Conservation (phyloP, 352 stramenopile genomes). For the Pythium phragmitis region DNA sequence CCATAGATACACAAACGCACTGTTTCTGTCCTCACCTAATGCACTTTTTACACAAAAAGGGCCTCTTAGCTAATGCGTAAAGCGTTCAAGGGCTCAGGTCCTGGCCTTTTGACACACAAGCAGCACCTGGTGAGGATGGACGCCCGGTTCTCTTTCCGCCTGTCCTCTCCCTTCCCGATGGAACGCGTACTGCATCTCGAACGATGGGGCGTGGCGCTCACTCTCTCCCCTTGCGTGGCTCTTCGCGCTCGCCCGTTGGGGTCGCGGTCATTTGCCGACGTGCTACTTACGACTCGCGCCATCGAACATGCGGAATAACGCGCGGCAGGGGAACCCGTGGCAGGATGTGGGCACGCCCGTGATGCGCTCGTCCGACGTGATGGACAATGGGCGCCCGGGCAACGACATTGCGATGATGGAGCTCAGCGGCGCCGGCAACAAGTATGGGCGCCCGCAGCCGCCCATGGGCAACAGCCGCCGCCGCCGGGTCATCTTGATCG, state of each 20-base stretch:
- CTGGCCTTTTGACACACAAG: neutral
- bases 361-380: slow-evolving; percentile 13
- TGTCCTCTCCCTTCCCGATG: neutral
- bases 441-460: slow-evolving; percentile 7
- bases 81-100: neutral
- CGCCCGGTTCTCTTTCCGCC: neutral
- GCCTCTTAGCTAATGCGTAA: neutral
- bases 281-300: neutral
- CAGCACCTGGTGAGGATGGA: too few relatives aligned
- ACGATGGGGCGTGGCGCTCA: neutral
- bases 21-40: neutral
- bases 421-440: slow-evolving; percentile 9
- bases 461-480: slow-evolving; percentile 4
- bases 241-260: neutral
- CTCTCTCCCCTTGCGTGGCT: neutral
- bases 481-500: slow-evolving; percentile 8
- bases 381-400: neutral
- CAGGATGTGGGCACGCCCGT: slow-evolving; percentile 13
- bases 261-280: neutral
- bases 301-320: neutral
- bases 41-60: neutral
- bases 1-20: neutral
- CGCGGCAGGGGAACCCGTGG: slow-evolving; percentile 9
- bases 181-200: neutral
- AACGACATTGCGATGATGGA: slow-evolving; percentile 25